Conservation (phyloP, 306 rosid species). For the Vigna angularis region DNA sequence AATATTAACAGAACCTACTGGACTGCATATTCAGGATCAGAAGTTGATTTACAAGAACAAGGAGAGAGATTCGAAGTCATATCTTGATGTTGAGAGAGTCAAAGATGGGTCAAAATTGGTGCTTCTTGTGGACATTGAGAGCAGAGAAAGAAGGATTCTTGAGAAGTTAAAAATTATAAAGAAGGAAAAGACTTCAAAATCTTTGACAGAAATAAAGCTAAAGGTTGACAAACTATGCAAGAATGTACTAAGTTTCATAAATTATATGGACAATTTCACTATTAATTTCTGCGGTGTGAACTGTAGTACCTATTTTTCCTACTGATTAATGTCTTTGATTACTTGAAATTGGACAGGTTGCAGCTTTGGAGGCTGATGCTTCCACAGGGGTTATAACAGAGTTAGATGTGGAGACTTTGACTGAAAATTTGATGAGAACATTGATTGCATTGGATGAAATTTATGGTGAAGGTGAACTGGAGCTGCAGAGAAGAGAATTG, state of each 20-base stretch:
- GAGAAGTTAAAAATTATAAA: conserved; percentile 60
- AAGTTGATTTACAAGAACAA: conserved; percentile 78
- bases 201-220: conserved; percentile 55
- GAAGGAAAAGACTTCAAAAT: conserved; percentile 62
- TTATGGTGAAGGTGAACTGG: conserved; percentile 65
- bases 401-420: conserved; percentile 60
- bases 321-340: conserved; percentile 19
- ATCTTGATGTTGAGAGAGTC: conserved; percentile 72
- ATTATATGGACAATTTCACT: neutral
- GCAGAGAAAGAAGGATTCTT: conserved; percentile 61
- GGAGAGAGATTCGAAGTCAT: conserved; percentile 79
- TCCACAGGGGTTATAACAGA: conserved; percentile 46
- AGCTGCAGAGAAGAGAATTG: conserved; percentile 67
- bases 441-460: conserved; percentile 74
- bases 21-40: conserved; percentile 72
- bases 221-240: conserved; percentile 64
- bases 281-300: neutral
- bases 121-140: conserved; percentile 62
- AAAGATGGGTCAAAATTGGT: conserved; percentile 75
- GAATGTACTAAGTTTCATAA: conserved; percentile 55
- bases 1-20: conserved; percentile 64
- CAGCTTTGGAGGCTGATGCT: conserved; percentile 56
- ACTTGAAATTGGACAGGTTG: conserved; percentile 60
- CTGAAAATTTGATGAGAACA: conserved; percentile 70
- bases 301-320: neutral